Evolutionary conservation across 306 rosid species (phyloP).

Genomic region (Castanopsis chinensis): DNA sequence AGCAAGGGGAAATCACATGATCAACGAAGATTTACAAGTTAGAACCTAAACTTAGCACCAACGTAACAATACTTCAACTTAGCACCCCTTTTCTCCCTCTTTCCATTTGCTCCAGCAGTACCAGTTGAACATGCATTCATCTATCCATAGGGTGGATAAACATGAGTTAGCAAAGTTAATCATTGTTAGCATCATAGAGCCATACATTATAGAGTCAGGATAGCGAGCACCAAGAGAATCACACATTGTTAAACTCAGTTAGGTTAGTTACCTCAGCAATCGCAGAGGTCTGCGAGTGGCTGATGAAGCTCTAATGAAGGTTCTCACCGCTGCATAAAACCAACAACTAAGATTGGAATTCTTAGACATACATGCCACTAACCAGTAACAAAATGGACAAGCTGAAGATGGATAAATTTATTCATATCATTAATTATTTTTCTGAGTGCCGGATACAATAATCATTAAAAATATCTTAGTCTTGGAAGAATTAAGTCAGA

Average conservation of each 20-base stretch:
- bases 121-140: not conserved
- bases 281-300: conserved; percentile 35
- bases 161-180: conserved; percentile 17
- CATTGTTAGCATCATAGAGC: not conserved
- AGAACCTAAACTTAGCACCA: too few species aligned
- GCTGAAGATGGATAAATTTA: not conserved
- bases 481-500: conserved; percentile 27
- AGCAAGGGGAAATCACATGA: not conserved
- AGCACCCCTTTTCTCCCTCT: conserved; percentile 1
- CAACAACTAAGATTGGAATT: conserved; percentile 43
- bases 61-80: not conserved
- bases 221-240: not conserved
- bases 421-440: conserved; percentile 27
- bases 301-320: conserved; percentile 44
- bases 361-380: conserved; percentile 13
- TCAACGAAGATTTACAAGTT: not conserved
- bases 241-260: conserved; percentile 17
- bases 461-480: conserved; percentile 12
- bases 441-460: conserved; percentile 26
- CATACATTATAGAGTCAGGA: not conserved
- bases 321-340: conserved; percentile 48
- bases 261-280: conserved; percentile 65
- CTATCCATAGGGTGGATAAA: conserved; percentile 18
- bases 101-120: conserved; percentile 4
- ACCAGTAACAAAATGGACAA: not conserved